Evolutionary conservation across 768 basidiomycete species (phyloP), one percentile per base, ranked within the genome.

Genomic region (Tricholomella constricta): DNA sequence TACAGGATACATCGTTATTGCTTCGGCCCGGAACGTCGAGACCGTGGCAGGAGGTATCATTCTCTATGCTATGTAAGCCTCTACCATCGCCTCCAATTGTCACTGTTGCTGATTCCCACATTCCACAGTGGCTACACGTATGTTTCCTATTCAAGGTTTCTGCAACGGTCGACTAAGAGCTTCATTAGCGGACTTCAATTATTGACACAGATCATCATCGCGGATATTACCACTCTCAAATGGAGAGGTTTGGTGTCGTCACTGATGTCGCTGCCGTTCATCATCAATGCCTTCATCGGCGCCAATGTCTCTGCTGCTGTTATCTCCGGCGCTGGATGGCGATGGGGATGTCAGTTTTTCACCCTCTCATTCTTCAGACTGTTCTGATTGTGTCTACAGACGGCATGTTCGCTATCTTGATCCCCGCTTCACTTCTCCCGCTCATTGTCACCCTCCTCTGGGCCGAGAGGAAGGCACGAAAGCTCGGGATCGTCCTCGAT

Each of bases 221-320:
- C 83, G 20, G 83, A 84, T 59, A 79, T 80, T 49, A 84, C 82
- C 2, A 79, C 81, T 6, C 75, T 84, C 15, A 70, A 71, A 62
- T 83, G 80, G 80, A 74, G 83, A 48, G 81, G 82, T 7, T 36
- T 69, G 2, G 64, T 69, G 6, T 50, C 65, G 1, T 57, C 65
- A 6, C 66, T 83, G 25, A 75, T 74, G 11, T 75, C 78, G 6
- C 55, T 74, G 36, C 82, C 82, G 3, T 84, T 81, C 67, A 68
- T 87, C 54, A 72, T 87, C 65, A 86, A 87, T 63, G 82, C 74
- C 2, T 86, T 85, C 61, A 71, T 86, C 51, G 83, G 84, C n/a
- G 72, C 81, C n/a, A 83, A 82, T 60, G 77, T 87, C 43, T 74
- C 81, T n/a, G 62, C 81, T 6, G 69, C 69, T 54, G 69, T 79